Evolutionary conservation across 192 early-diverging fungal genomes (phyloP).

Genomic region (Podila clonocystis): DNA sequence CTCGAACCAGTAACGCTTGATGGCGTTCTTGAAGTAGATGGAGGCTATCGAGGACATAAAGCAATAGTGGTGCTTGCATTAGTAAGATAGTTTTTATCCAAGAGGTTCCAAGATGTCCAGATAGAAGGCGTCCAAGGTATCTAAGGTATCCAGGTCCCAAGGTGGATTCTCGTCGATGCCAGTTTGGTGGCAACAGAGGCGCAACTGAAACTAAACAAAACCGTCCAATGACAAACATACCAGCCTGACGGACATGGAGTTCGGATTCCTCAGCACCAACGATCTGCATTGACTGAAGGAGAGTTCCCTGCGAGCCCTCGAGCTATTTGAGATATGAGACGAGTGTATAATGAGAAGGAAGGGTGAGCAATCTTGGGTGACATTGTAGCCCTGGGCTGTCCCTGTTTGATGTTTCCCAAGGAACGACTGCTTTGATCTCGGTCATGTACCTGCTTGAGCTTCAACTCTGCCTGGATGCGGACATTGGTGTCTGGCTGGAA

Average conservation of each 20-base stretch:
- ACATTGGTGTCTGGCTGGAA: constrained; percentile 82
- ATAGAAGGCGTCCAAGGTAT: no score
- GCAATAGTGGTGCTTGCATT: background rate
- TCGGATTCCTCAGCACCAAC: constrained; percentile 65
- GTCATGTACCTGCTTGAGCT: constrained; percentile 73
- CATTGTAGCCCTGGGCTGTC: background rate
- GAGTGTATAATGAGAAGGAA: background rate
- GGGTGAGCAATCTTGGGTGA: background rate
- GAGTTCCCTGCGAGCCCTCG: constrained; percentile 40
- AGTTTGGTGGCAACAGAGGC: background rate
- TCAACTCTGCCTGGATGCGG: constrained; percentile 84
- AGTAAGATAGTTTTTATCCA: no score
- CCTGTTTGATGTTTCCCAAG: background rate
- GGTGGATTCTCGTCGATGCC: no score
- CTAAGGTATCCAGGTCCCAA: no score
- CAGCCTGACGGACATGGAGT: constrained; percentile 65
- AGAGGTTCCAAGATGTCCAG: no score
- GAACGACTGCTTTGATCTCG: no score
- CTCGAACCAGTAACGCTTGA: constrained; percentile 51
- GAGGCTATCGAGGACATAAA: constrained; percentile 21
- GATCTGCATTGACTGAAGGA: constrained; percentile 59
- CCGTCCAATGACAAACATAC: constrained; percentile 34
- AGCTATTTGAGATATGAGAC: constrained; percentile 10
- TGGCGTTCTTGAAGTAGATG: constrained; percentile 52
- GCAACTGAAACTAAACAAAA: background rate